Evolutionary conservation across 2,329 filamentous ascomycete genomes (phyloP).

Genomic region (Hymenoscyphus fraxineus): DNA sequence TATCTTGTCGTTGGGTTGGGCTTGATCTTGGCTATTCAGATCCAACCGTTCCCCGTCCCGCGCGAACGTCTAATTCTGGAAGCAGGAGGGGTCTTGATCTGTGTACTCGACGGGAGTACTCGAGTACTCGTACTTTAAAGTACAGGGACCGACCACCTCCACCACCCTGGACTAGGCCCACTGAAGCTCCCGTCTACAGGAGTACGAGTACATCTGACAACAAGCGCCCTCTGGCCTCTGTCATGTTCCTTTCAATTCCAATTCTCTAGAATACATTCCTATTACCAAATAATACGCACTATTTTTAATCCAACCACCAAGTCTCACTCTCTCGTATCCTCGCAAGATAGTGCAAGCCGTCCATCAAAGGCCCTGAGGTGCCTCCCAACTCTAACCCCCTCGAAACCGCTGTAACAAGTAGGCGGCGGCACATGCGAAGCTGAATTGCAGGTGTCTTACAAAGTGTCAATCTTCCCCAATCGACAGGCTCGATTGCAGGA

Average conservation of each 20-base stretch:
- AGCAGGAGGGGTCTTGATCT: neutral
- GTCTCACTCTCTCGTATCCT: neutral
- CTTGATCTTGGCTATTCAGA: neutral
- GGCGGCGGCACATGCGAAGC: neutral
- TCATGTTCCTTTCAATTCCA: neutral
- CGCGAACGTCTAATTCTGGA: neutral
- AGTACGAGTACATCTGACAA: neutral
- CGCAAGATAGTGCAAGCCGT: neutral
- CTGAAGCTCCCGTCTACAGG: neutral
- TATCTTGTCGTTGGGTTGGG: neutral
- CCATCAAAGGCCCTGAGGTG: neutral
- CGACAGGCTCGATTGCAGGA: neutral
- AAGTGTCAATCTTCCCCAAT: neutral
- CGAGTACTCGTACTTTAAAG: neutral
- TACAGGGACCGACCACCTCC: neutral
- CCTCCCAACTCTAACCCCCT: neutral
- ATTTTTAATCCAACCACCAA: neutral
- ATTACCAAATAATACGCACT: neutral
- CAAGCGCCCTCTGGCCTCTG: neutral
- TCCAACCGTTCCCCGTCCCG: neutral
- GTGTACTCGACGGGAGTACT: neutral
- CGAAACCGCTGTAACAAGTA: neutral
- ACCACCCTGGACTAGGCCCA: neutral
- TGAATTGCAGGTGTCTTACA: neutral
- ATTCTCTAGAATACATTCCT: neutral